phyloP scores from a whole-genome alignment of 2,329 filamentous ascomycete species.

The Leptographium procerum region DNA sequence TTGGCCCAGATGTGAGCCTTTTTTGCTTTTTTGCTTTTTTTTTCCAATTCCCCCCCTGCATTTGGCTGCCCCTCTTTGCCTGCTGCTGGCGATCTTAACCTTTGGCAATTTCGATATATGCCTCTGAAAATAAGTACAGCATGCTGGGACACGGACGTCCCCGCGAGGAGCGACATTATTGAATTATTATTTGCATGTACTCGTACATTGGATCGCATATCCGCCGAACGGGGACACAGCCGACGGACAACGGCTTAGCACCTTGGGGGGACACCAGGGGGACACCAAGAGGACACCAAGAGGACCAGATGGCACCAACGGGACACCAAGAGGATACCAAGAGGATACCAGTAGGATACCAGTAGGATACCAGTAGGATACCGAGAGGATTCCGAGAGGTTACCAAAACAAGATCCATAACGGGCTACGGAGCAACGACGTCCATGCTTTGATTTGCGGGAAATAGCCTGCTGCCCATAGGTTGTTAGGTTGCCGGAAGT shows the following conservation, averaged over 20 bases:
- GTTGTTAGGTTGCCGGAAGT: background rate
- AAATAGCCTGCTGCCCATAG: conserved; percentile 2
- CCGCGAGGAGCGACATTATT: background rate
- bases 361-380: background rate
- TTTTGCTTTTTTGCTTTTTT: background rate
- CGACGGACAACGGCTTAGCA: background rate
- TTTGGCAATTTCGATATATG: too few relatives aligned
- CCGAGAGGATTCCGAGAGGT: too few relatives aligned
- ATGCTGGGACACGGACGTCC: background rate
- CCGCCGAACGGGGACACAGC: background rate
- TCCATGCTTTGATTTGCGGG: background rate
- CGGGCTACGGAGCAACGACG: background rate
- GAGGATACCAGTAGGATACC: too few relatives aligned
- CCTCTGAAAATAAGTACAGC: background rate
- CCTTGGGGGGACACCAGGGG: too few relatives aligned
- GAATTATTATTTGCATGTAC: too few relatives aligned
- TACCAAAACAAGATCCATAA: background rate
- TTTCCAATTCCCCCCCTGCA: background rate
- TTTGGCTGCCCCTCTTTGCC: background rate
- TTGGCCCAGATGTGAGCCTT: background rate
- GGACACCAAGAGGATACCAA: too few relatives aligned
- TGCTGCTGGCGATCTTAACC: background rate
- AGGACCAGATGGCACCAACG: too few relatives aligned
- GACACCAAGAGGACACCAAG: too few relatives aligned
- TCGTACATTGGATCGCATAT: too few relatives aligned